phyloP scores from a whole-genome alignment of 164 flowering plant genomes.

The Saururus chinensis region DNA sequence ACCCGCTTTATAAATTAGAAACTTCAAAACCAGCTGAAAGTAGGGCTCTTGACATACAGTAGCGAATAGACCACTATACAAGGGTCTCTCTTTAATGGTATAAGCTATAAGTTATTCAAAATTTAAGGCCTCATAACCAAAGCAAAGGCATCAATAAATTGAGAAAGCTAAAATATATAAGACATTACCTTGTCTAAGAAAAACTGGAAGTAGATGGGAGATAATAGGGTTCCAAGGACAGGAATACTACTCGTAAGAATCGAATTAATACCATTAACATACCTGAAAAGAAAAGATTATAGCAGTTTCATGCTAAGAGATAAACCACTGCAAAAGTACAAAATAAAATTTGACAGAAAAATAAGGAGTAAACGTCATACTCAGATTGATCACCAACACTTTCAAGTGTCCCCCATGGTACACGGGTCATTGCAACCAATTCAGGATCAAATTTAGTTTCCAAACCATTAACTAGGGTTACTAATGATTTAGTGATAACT shows the following conservation, averaged over 20 bases:
- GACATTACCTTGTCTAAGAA: constrained; percentile 82
- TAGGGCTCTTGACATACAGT: neutral
- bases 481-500: constrained; percentile 76
- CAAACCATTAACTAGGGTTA: constrained; percentile 84
- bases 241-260: constrained; percentile 87
- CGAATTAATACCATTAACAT: constrained; percentile 75
- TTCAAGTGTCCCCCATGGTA: constrained; percentile 96
- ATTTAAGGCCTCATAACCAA: neutral
- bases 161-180: neutral
- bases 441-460: constrained; percentile 95
- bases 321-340: neutral
- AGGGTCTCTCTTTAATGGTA: neutral
- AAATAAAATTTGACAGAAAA: neutral
- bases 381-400: constrained; percentile 99
- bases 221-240: constrained; percentile 76
- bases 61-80: neutral
- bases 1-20: neutral
- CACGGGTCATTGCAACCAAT: constrained; percentile 98
- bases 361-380: constrained; percentile 20
- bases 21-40: neutral
- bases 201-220: constrained; percentile 89
- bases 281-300: constrained; percentile 37
- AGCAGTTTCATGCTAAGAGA: neutral
- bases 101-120: too few species aligned
- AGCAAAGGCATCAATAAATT: neutral